These are phyloP conservation scores for Diospyros kaki DNA, from an alignment of 148 eudicot species.

Conservation along the genomic window DNA sequence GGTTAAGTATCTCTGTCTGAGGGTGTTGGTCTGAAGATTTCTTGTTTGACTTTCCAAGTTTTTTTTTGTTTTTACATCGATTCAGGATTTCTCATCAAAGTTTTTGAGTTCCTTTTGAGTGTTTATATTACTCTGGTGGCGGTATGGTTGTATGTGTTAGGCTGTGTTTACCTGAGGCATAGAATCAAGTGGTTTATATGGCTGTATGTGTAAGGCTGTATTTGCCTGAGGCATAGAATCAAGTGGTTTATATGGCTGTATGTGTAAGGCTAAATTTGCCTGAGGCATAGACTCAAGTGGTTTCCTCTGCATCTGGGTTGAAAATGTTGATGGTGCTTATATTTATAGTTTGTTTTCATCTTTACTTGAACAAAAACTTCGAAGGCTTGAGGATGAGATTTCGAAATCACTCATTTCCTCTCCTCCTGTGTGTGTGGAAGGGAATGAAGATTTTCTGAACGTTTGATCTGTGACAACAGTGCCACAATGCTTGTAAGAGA, in stretches of 20 bases:
- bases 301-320: neutral
- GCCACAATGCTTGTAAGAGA: neutral
- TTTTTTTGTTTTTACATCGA: neutral
- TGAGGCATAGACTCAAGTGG: neutral
- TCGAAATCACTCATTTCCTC: neutral
- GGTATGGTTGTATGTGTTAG: too few species aligned
- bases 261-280: neutral
- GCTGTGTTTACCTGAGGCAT: neutral
- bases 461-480: neutral
- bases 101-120: too few species aligned
- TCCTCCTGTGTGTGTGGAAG: neutral
- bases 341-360: too few species aligned
- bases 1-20: neutral
- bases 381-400: neutral
- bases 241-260: too few species aligned
- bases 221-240: neutral
- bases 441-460: neutral
- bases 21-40: neutral
- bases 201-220: neutral
- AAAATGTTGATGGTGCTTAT: neutral
- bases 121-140: too few species aligned
- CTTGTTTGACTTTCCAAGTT: slow-evolving; percentile 1
- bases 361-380: too few species aligned
- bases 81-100: too few species aligned
- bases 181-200: too few species aligned